phyloP scores from a whole-genome alignment of 768 basidiomycete species.

The Boletus bicolor region DNA sequence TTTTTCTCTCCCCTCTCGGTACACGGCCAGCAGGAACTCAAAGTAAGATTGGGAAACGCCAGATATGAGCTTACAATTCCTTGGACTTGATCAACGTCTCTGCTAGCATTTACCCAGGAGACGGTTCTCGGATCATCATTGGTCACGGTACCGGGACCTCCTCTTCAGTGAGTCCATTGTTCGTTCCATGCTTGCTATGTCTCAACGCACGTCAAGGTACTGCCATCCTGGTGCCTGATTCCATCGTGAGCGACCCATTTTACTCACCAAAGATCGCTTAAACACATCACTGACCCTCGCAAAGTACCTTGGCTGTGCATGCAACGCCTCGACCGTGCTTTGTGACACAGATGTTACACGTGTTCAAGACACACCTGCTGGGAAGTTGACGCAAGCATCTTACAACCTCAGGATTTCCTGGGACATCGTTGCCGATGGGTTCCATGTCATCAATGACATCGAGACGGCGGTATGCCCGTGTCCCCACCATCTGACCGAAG shows the following conservation, averaged over 20 bases:
- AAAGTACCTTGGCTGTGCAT: conserved; percentile 17
- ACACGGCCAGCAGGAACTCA: background rate
- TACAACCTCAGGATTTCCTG: conserved; percentile 8
- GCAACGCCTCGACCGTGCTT: conserved; percentile 8
- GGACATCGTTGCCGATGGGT: conserved; percentile 16
- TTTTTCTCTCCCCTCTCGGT: background rate
- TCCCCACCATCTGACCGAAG: conserved; percentile 20
- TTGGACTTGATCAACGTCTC: too few species aligned
- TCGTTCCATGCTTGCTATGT: background rate
- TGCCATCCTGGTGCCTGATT: conserved; percentile 19
- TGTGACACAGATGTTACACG: background rate
- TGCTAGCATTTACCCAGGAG: too few species aligned
- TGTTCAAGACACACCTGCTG: conserved; percentile 8
- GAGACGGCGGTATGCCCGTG: conserved; percentile 10
- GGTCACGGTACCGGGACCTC: too few species aligned
- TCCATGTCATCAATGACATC: conserved; percentile 17
- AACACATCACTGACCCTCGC: conserved; percentile 14
- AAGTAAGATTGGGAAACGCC: background rate
- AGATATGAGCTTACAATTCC: too few species aligned
- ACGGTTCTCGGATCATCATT: too few species aligned
- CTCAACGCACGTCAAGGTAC: conserved; percentile 3
- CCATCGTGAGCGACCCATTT: conserved; percentile 11
- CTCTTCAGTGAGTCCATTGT: background rate
- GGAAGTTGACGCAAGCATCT: conserved; percentile 2
- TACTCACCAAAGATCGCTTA: conserved; percentile 12